Evolutionary conservation across 164 flowering plant species (phyloP).

Genomic region (Magnolia officinalis): DNA sequence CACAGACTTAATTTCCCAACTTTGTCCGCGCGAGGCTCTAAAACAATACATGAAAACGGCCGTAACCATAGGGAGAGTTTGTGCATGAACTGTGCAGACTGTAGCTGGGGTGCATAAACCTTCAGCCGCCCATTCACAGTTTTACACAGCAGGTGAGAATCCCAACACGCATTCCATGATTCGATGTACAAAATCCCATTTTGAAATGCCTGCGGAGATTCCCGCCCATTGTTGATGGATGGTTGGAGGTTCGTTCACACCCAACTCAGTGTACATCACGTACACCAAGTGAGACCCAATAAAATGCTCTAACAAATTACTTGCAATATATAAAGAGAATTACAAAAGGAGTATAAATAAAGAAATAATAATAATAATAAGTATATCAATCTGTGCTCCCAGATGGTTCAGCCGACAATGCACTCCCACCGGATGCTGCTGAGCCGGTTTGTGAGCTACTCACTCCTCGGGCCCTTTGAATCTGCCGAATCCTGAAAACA

Average conservation of each 20-base stretch:
- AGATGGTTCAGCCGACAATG: slow-evolving; percentile 80
- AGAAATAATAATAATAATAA: too few relatives aligned
- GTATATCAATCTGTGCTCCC: slow-evolving; percentile 48
- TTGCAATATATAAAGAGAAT: too few relatives aligned
- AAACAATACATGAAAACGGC: too few relatives aligned
- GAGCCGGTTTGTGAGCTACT: slow-evolving; percentile 75
- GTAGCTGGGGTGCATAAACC: too few relatives aligned
- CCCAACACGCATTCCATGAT: neutral
- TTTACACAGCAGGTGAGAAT: too few relatives aligned
- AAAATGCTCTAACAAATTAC: neutral
- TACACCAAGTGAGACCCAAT: neutral
- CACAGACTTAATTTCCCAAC: too few relatives aligned
- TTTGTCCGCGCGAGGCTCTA: too few relatives aligned
- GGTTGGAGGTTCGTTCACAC: neutral
- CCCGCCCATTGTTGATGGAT: neutral
- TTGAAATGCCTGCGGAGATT: neutral
- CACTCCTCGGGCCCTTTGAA: slow-evolving; percentile 56
- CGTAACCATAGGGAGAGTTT: too few relatives aligned
- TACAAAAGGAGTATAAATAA: neutral
- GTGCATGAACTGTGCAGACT: too few relatives aligned
- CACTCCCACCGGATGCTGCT: slow-evolving; percentile 71
- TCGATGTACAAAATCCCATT: neutral
- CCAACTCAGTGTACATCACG: neutral
- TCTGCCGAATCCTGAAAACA: slow-evolving; percentile 71
- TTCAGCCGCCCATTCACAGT: too few relatives aligned